A percentile compares a stretch with the other conserved stretches of the same genome.
Conservation (phyloP, 2,329 filamentous ascomycete species). For the Xylariaceae sp. region DNA sequence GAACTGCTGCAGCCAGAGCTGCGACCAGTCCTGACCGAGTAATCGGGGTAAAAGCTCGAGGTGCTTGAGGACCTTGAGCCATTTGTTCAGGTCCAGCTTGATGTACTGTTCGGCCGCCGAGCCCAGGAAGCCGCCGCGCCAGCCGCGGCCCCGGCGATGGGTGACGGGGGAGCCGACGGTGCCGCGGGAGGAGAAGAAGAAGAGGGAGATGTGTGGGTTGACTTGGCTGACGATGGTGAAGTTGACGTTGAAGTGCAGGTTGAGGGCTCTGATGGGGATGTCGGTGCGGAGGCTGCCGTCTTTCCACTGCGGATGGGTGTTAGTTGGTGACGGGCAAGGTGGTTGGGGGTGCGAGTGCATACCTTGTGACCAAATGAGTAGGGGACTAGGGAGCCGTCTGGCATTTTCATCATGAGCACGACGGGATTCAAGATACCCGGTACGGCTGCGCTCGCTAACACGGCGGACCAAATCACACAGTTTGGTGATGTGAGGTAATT, state of each 20-base stretch:
- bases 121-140: constrained; percentile 92
- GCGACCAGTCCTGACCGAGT: constrained; percentile 91
- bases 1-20: constrained; percentile 94
- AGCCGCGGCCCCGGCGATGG: constrained; percentile 86
- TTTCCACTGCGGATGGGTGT: constrained; percentile 60
- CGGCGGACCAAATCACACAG: constrained; percentile 97
- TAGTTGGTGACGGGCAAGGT: too few relatives aligned
- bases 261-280: constrained; percentile 88
- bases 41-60: constrained; percentile 86
- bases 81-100: constrained; percentile 95
- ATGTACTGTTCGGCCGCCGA: constrained; percentile 90
- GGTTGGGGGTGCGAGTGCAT: background rate
- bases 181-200: constrained; percentile 95
- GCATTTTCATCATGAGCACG: constrained; percentile 84
- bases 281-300: constrained; percentile 92
- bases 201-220: constrained; percentile 96
- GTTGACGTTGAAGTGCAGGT: constrained; percentile 97
- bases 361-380: constrained; percentile 93
- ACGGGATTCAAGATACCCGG: constrained; percentile 94
- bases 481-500: constrained; percentile 95
- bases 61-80: constrained; percentile 90
- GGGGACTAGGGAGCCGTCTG: constrained; percentile 70
- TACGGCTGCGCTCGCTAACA: constrained; percentile 89
- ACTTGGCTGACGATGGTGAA: constrained; percentile 87
- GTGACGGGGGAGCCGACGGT: constrained; percentile 90